Base-by-base conservation (phyloP, 129 eudicot species). In the Artemisia annua region DNA sequence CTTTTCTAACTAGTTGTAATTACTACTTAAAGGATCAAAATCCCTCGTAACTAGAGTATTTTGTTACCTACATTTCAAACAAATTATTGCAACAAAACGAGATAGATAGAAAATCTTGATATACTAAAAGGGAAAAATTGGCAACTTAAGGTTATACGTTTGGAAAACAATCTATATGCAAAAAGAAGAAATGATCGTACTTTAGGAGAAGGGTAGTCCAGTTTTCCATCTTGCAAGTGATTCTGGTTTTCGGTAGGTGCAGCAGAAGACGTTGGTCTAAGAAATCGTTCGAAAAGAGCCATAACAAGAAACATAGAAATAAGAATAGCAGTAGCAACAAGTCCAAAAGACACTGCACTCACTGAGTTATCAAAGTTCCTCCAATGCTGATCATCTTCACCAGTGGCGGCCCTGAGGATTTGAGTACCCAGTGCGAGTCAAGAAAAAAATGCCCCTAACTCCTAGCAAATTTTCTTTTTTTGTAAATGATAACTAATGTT, bases 211-310 rank as follows among this genome's bases (percentile, higher is more conserved):
- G 97, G 87, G 76, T 14, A 86, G 39, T 77, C 81, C 5, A 82
- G 89, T 66, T 88, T 88, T 9, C 86, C 84, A 58, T 14, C 49
- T 66, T 71, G 22, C 10, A n/a, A 70, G 79, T 7, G 84, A 72
- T 50, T 82, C 84, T 75, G 81, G 76, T 20, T 77, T 39, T 49
- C 76, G 59, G 69, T 14, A 63, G 76, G 20, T 20, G 81, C 48
- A 19, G 71, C 64, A 48, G 88, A 46, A 30, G 86, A 57, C 48
- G 73, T 79, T 17, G 90, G 85, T 28, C 87, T 67, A 74, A 82
- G 78, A 82, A 82, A 82, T 73, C 90, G 63, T 75, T 85, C 90
- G 46, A 85, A 79, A 64, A 85, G 77, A 67, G 90, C 90, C 87
- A 85, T 82, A 26, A 80, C 73, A 57, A 85, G 81, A 67, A 85